A percentile compares a stretch with the other conserved stretches of the same genome.
Conservation (phyloP, 139 green algal species). For the Haematococcus sp. region DNA sequence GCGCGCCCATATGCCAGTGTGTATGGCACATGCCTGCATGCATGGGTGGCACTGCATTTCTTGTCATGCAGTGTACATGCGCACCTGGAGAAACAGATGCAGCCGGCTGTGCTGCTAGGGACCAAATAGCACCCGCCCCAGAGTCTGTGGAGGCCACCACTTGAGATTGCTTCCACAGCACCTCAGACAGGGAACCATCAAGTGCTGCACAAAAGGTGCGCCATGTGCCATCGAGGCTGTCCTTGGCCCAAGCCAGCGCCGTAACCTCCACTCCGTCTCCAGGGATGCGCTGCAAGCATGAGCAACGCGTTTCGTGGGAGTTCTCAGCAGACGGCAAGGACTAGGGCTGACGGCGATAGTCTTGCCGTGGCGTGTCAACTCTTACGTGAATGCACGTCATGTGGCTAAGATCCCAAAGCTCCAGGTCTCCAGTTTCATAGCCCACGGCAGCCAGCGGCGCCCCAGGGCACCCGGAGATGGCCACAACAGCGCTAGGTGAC, state of each 20-base stretch:
- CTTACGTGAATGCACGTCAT: slow-evolving; percentile 57
- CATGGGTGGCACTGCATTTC: too few relatives aligned
- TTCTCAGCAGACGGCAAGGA: neutral
- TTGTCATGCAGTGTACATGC: neutral
- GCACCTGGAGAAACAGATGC: slow-evolving; percentile 26
- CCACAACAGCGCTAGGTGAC: slow-evolving; percentile 65
- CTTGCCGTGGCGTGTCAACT: neutral
- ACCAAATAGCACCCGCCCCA: slow-evolving; percentile 85
- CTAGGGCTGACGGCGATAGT: neutral
- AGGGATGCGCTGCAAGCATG: slow-evolving; percentile 55
- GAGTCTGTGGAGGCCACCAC: slow-evolving; percentile 54
- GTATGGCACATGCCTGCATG: too few relatives aligned
- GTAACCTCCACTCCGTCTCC: slow-evolving; percentile 62
- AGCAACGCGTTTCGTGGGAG: neutral
- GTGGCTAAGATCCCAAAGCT: slow-evolving; percentile 75
- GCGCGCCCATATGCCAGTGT: too few relatives aligned
- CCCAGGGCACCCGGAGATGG: slow-evolving; percentile 65
- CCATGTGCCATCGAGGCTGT: slow-evolving; percentile 38
- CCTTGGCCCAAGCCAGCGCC: slow-evolving; percentile 62
- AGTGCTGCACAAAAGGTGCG: slow-evolving; percentile 72
- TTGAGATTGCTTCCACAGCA: slow-evolving; percentile 41
- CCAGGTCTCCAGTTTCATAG: slow-evolving; percentile 78
- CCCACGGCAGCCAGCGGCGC: slow-evolving; percentile 67
- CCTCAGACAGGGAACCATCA: slow-evolving; percentile 73
- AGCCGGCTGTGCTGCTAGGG: slow-evolving; percentile 56